Evolutionary conservation across 768 basidiomycete species (phyloP).

Genomic region (Rhodosporidiobolus sp.): DNA sequence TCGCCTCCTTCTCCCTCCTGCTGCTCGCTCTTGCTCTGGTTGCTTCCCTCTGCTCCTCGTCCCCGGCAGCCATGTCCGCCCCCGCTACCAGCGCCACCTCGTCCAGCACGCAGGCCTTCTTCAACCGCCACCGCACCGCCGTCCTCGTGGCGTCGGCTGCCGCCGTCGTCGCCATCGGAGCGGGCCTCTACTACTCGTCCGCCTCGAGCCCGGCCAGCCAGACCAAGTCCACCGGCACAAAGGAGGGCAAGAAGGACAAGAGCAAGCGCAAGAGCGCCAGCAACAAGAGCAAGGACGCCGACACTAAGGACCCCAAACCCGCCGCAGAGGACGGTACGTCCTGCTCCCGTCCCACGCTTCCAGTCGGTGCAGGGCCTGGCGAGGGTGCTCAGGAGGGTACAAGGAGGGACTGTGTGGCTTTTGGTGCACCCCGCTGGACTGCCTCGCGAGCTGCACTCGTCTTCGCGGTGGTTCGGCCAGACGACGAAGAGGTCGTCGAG

Average conservation of each 20-base stretch:
- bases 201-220: constrained; percentile 32
- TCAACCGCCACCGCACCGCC: constrained; percentile 17
- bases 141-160: constrained; percentile 64
- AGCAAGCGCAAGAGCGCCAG: constrained; percentile 57
- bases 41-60: neutral
- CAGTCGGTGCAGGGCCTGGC: too few relatives aligned
- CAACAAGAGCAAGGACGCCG: constrained; percentile 48
- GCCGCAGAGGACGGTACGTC: constrained; percentile 41
- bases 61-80: neutral
- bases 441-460: too few relatives aligned
- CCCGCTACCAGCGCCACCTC: neutral
- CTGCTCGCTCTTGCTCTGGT: neutral
- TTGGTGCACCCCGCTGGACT: too few relatives aligned
- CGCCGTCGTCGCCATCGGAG: constrained; percentile 68
- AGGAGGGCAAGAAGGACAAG: constrained; percentile 49
- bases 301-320: constrained; percentile 46
- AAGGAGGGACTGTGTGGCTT: too few relatives aligned
- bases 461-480: too few relatives aligned
- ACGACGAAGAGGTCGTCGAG: too few relatives aligned
- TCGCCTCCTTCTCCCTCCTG: too few relatives aligned
- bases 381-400: too few relatives aligned
- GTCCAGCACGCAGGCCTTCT: constrained; percentile 5
- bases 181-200: constrained; percentile 63
- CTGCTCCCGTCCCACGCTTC: too few relatives aligned
- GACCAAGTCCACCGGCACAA: constrained; percentile 50